Conservation (phyloP, 2,329 filamentous ascomycete species). For the Apiospora rasikravindrae region DNA sequence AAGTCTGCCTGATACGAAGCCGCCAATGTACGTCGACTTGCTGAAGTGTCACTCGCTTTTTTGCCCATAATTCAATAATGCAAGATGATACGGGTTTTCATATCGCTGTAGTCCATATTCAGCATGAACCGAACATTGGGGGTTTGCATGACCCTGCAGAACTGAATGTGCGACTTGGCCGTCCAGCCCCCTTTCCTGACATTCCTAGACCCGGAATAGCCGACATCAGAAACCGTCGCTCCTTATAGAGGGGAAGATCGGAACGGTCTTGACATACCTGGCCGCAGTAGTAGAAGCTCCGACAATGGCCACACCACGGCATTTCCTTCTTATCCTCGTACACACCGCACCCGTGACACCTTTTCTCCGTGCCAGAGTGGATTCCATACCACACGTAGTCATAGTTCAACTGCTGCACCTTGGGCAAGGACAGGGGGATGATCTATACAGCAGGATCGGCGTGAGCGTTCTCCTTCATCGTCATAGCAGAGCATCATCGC, state of each 20-base stretch:
- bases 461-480: not conserved
- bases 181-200: conserved; percentile 32
- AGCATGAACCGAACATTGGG: conserved; percentile 26
- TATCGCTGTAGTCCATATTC: conserved; percentile 27
- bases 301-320: conserved; percentile 25
- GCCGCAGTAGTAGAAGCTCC: conserved; percentile 28
- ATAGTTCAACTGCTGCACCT: conserved; percentile 29
- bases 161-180: conserved; percentile 29
- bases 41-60: too few species aligned
- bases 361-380: conserved; percentile 16
- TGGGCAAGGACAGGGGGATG: conserved; percentile 26
- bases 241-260: too few species aligned
- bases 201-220: conserved; percentile 22
- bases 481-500: too few species aligned
- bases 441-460: conserved; percentile 23
- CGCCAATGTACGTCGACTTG: not conserved
- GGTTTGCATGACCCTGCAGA: conserved; percentile 30
- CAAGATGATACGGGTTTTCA: too few species aligned
- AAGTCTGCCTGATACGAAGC: not conserved
- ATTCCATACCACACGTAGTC: conserved; percentile 25
- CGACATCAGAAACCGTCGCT: too few species aligned
- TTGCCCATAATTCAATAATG: too few species aligned
- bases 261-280: conserved; percentile 19
- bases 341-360: conserved; percentile 28
- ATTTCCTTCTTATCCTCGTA: conserved; percentile 19